These are phyloP conservation scores for Buddleja alternifolia DNA, from an alignment of 257 asterid genomes.

Conservation along the genomic window DNA sequence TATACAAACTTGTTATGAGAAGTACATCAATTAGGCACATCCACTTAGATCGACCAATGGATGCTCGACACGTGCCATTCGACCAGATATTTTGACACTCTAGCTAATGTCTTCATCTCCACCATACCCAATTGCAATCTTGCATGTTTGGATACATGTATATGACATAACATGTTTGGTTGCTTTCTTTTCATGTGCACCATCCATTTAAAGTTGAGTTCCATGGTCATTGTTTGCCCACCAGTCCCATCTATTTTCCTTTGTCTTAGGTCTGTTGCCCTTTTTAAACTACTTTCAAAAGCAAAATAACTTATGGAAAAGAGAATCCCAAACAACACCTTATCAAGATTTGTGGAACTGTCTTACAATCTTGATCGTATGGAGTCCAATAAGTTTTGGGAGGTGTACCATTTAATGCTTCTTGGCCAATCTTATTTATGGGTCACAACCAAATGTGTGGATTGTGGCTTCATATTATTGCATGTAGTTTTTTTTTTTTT, in stretches of 20 bases:
- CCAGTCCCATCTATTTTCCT: slow-evolving; percentile 44
- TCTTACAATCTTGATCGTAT: too few relatives aligned
- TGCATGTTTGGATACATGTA: slow-evolving; percentile 20
- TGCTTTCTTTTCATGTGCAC: slow-evolving; percentile 57
- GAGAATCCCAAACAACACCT: slow-evolving; percentile 29
- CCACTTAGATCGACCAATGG: slow-evolving; percentile 2
- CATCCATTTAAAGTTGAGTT: slow-evolving; percentile 45
- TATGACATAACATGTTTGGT: slow-evolving; percentile 41
- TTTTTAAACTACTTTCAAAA: slow-evolving; percentile 23
- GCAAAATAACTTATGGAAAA: neutral
- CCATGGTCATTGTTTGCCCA: slow-evolving; percentile 41
- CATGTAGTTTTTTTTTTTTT: too few relatives aligned
- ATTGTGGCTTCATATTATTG: too few relatives aligned
- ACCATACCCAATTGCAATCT: slow-evolving; percentile 10
- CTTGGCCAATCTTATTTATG: neutral
- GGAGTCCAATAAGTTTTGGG: neutral
- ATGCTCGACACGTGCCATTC: neutral
- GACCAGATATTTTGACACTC: slow-evolving; percentile 1
- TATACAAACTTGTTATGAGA: neutral
- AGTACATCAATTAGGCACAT: slow-evolving; percentile 14
- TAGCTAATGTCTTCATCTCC: slow-evolving; percentile 5
- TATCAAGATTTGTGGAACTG: slow-evolving; percentile 27
- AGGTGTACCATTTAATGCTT: slow-evolving; percentile 22
- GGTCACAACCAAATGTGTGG: too few relatives aligned
- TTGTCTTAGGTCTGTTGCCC: slow-evolving; percentile 27